These are phyloP conservation scores for Spathaspora gorwiae DNA, from an alignment of 805 yeast species.

Conservation along the genomic window DNA sequence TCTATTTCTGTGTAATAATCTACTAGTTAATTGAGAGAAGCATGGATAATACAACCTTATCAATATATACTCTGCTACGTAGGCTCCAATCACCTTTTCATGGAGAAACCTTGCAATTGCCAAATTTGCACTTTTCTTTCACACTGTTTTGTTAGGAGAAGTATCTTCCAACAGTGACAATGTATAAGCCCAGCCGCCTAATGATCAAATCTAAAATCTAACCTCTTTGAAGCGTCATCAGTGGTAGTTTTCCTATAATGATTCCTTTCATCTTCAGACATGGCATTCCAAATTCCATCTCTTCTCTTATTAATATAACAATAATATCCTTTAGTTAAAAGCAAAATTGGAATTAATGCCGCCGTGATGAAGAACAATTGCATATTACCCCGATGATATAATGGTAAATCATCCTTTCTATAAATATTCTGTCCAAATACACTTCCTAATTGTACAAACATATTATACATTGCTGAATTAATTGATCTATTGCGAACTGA, in stretches of 20 bases:
- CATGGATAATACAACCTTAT: too few relatives aligned
- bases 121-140: too few relatives aligned
- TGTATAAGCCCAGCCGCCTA: too few relatives aligned
- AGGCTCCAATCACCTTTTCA: too few relatives aligned
- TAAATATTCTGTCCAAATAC: conserved; percentile 56
- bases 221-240: conserved; percentile 54
- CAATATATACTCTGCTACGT: too few relatives aligned
- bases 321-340: conserved; percentile 34
- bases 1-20: too few relatives aligned
- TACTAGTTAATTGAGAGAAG: too few relatives aligned
- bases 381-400: conserved; percentile 54
- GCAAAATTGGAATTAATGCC: conserved; percentile 24
- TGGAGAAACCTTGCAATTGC: too few relatives aligned
- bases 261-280: conserved; percentile 47
- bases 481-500: conserved; percentile 60
- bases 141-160: too few relatives aligned
- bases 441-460: conserved; percentile 55
- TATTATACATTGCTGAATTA: conserved; percentile 61
- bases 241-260: conserved; percentile 41
- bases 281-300: conserved; percentile 44
- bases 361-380: conserved; percentile 33
- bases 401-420: conserved; percentile 52
- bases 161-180: too few relatives aligned
- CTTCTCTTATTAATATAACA: conserved; percentile 39
- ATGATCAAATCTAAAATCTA: conserved; percentile 43